Percentiles rank a stretch among this genome's conserved stretches.
phyloP scores from a whole-genome alignment of 2,329 filamentous ascomycete genomes.

The Aurifilum marmelostoma region DNA sequence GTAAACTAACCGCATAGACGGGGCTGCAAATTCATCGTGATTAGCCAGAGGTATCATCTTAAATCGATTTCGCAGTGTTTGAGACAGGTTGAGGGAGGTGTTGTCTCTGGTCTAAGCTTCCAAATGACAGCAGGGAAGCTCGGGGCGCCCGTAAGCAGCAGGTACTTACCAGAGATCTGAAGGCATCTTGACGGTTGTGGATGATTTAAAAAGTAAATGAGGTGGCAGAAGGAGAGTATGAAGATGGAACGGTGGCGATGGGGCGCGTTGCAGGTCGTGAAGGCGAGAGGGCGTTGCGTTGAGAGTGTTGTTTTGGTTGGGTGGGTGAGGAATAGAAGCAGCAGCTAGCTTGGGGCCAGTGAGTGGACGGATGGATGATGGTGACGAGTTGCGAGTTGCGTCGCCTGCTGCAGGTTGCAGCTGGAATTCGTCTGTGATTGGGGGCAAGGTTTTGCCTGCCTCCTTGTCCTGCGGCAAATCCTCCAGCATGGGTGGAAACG shows the following conservation, averaged over 20 bases:
- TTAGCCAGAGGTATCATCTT: slow-evolving; percentile 49
- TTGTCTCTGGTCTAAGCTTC: slow-evolving; percentile 35
- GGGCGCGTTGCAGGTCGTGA: slow-evolving; percentile 22
- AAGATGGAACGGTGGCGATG: slow-evolving; percentile 22
- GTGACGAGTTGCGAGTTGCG: slow-evolving; percentile 27
- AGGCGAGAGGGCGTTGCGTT: slow-evolving; percentile 12
- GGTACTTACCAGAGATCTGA: slow-evolving; percentile 79
- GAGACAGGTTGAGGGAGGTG: slow-evolving; percentile 31
- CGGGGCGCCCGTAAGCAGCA: slow-evolving; percentile 37
- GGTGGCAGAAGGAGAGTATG: slow-evolving; percentile 17
- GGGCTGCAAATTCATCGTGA: slow-evolving; percentile 63
- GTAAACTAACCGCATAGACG: slow-evolving; percentile 93
- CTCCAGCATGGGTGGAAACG: not conserved
- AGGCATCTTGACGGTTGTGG: slow-evolving; percentile 64
- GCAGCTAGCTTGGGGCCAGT: slow-evolving; percentile 29
- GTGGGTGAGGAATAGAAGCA: slow-evolving; percentile 12
- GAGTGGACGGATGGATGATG: slow-evolving; percentile 22
- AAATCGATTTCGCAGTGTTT: slow-evolving; percentile 17
- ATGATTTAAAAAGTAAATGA: slow-evolving; percentile 31
- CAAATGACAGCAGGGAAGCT: slow-evolving; percentile 29
- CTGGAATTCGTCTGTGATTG: slow-evolving; percentile 44
- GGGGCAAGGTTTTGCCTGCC: slow-evolving; percentile 46
- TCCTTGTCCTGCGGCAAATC: slow-evolving; percentile 3
- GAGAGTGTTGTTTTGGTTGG: slow-evolving; percentile 18
- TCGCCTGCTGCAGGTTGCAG: slow-evolving; percentile 40